phyloP scores from a whole-genome alignment of 2,329 filamentous ascomycete species.

The Sporothrix brunneoviolacea region DNA sequence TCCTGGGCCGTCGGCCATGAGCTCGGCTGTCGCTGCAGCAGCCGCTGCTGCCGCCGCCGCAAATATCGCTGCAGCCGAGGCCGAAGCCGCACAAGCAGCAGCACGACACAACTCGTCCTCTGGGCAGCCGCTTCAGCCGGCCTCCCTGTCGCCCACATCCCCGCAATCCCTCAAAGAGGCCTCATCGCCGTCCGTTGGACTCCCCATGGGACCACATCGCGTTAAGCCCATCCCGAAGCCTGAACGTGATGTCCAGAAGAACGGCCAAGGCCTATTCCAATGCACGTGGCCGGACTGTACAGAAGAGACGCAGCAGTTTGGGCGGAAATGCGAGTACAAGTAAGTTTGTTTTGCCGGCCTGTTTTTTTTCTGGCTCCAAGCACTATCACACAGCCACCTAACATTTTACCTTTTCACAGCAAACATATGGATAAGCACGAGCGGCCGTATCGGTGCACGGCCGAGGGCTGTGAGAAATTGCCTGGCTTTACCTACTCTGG shows the following conservation, averaged over 20 bases:
- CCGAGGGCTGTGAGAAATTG: slow-evolving; percentile 80
- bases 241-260: slow-evolving; percentile 51
- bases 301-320: slow-evolving; percentile 59
- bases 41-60: slow-evolving; percentile 8
- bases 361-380: background rate
- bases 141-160: slow-evolving; percentile 7
- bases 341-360: slow-evolving; percentile 51
- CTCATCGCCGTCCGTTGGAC: slow-evolving; percentile 22
- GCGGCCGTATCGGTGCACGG: slow-evolving; percentile 78
- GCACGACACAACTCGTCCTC: background rate
- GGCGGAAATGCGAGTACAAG: slow-evolving; percentile 90
- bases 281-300: slow-evolving; percentile 67
- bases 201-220: slow-evolving; percentile 22
- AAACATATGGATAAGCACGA: slow-evolving; percentile 99
- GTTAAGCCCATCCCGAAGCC: slow-evolving; percentile 53
- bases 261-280: slow-evolving; percentile 66
- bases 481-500: slow-evolving; percentile 94
- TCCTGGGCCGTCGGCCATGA: slow-evolving; percentile 10
- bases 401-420: slow-evolving; percentile 37
- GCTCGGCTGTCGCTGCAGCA: slow-evolving; percentile 14
- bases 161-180: slow-evolving; percentile 23
- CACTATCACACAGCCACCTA: background rate
- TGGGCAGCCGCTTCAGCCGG: background rate
- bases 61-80: slow-evolving; percentile 1
- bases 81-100: background rate